These are phyloP conservation scores for Lotmaria passim DNA, from an alignment of 208 protist genomes.

Conservation along the genomic window DNA sequence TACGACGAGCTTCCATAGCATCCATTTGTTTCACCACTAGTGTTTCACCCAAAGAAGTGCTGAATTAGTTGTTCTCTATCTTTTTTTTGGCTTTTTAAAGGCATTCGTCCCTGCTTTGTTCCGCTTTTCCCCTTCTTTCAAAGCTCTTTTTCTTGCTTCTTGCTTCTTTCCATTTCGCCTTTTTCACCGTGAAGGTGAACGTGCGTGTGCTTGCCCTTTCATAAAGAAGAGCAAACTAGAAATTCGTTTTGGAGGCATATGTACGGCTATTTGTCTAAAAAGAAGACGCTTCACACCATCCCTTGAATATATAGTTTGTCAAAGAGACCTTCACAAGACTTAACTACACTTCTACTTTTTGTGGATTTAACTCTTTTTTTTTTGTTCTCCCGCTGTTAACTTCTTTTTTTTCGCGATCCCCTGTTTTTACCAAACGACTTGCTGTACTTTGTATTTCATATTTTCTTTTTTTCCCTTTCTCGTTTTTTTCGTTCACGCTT, in stretches of 20 bases:
- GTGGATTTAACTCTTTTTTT: background rate
- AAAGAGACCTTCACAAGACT: no score
- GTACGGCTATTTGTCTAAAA: background rate
- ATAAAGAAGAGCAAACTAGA: background rate
- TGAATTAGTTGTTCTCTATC: background rate
- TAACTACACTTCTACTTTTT: background rate
- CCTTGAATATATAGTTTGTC: background rate
- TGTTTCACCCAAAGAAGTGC: conserved; percentile 2
- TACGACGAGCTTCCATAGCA: conserved; percentile 3
- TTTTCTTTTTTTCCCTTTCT: conserved; percentile 10
- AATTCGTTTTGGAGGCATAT: conserved; percentile 15
- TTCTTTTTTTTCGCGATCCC: conserved; percentile 15
- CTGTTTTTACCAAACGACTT: no score
- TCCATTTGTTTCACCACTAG: conserved; percentile 1
- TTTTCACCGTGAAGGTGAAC: background rate
- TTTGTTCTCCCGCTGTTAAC: conserved; percentile 13
- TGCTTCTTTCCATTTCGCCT: no score
- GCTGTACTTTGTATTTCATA: no score
- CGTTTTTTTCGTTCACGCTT: conserved; percentile 15
- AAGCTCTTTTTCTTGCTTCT: background rate
- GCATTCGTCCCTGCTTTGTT: background rate
- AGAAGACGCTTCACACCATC: background rate
- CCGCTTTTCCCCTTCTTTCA: background rate
- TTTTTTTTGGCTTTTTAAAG: conserved; percentile 16
- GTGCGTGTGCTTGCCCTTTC: background rate